Conservation (phyloP, 768 basidiomycete genomes). For the Fibroporia radiculosa region DNA sequence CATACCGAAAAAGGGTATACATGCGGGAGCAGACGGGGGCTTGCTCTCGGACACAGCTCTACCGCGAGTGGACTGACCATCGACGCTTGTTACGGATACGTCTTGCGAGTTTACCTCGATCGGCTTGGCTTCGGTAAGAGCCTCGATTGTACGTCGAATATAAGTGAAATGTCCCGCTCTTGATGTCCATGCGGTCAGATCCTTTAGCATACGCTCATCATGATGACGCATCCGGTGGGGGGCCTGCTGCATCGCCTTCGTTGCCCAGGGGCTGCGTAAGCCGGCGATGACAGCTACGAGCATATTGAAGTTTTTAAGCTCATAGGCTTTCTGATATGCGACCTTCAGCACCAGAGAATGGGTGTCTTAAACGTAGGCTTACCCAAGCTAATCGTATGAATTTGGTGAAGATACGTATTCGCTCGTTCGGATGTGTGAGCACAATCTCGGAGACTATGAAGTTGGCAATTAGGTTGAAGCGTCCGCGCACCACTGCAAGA, state of each 20-base stretch:
- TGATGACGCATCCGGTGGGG: conserved; percentile 62
- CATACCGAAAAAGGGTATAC: conserved; percentile 80
- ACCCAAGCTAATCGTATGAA: conserved; percentile 86
- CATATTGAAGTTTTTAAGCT: conserved; percentile 68
- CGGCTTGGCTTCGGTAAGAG: conserved; percentile 60
- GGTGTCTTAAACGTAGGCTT: conserved; percentile 23
- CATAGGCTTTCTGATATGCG: conserved; percentile 64
- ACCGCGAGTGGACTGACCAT: conserved; percentile 27
- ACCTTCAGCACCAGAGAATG: too few relatives aligned
- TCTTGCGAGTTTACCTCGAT: conserved; percentile 46
- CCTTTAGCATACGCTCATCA: conserved; percentile 67
- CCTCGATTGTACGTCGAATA: conserved; percentile 57
- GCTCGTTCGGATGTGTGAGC: conserved; percentile 58
- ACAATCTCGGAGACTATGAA: conserved; percentile 80
- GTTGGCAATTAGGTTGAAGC: conserved; percentile 79
- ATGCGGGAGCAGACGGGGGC: conserved; percentile 39
- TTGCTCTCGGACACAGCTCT: conserved; percentile 33
- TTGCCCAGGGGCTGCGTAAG: conserved; percentile 62
- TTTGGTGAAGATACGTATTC: conserved; percentile 61
- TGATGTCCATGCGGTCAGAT: conserved; percentile 60
- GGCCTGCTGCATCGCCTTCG: conserved; percentile 54
- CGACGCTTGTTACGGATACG: conserved; percentile 40
- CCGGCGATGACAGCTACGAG: conserved; percentile 76
- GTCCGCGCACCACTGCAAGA: conserved; percentile 64
- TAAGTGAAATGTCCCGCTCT: conserved; percentile 64